Evolutionary conservation across 2,329 filamentous ascomycete genomes (phyloP).

Genomic region (Aschersonia sp.): DNA sequence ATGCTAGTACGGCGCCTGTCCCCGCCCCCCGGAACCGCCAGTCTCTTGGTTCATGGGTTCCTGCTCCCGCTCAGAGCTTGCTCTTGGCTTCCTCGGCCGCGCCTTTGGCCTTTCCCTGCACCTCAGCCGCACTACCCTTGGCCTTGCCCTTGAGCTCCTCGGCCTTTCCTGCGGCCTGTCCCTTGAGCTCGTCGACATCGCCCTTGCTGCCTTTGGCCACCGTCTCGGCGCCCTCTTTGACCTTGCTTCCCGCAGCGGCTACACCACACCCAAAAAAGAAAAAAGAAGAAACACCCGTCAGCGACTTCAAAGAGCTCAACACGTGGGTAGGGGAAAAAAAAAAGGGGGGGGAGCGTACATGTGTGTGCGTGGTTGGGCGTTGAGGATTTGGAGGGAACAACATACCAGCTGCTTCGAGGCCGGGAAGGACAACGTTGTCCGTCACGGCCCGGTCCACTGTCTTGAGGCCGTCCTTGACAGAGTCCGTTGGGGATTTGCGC

Average conservation of each 20-base stretch:
- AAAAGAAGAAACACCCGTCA: no score
- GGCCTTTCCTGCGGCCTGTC: conserved; percentile 17
- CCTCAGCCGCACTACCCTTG: conserved; percentile 22
- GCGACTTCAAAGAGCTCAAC: no score
- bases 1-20: not conserved
- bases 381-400: conserved; percentile 4
- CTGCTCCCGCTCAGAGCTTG: conserved; percentile 1
- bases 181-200: conserved; percentile 19
- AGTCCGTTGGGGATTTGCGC: conserved; percentile 35
- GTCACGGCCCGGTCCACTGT: conserved; percentile 43
- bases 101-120: conserved; percentile 22
- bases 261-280: not conserved
- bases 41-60: not conserved
- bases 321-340: not conserved
- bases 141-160: conserved; percentile 18
- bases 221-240: conserved; percentile 23
- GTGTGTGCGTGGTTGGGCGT: not conserved
- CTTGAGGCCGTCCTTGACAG: conserved; percentile 45
- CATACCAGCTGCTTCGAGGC: conserved; percentile 44
- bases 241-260: conserved; percentile 29
- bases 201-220: conserved; percentile 20
- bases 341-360: not conserved
- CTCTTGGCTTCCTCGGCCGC: conserved; percentile 21
- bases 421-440: conserved; percentile 47
- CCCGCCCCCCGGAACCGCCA: not conserved